Percentiles rank a stretch among this genome's conserved stretches.
These are phyloP conservation scores for Mycena crocata DNA, from an alignment of 768 basidiomycete species.

Conservation along the genomic window DNA sequence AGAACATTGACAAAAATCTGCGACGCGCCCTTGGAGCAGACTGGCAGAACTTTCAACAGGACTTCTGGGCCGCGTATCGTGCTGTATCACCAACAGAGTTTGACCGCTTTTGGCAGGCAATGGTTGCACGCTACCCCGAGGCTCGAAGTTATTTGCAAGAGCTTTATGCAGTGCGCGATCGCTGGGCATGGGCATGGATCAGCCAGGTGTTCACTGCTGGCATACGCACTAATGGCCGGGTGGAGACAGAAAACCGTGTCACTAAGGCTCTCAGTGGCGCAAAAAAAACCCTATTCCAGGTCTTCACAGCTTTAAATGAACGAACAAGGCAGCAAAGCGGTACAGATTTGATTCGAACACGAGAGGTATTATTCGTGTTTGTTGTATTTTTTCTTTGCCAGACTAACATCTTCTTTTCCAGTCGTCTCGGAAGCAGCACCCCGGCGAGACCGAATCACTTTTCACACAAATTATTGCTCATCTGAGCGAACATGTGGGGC, in stretches of 20 bases:
- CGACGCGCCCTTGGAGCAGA: conserved; percentile 31
- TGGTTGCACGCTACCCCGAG: conserved; percentile 29
- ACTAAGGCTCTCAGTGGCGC: conserved; percentile 41
- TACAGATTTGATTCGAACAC: conserved; percentile 22
- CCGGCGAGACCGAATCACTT: conserved; percentile 38
- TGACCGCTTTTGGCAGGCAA: conserved; percentile 34
- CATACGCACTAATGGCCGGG: conserved; percentile 46
- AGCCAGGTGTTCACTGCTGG: conserved; percentile 45
- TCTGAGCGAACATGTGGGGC: conserved; percentile 41
- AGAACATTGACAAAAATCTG: conserved; percentile 42
- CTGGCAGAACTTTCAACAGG: conserved; percentile 37
- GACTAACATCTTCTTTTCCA: conserved; percentile 17
- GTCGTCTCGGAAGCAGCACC: conserved; percentile 42
- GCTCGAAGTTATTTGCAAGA: conserved; percentile 41
- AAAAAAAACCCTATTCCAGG: conserved; percentile 37
- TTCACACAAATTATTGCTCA: conserved; percentile 40
- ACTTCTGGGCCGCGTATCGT: conserved; percentile 45
- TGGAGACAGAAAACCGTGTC: conserved; percentile 45
- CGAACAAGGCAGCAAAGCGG: conserved; percentile 35
- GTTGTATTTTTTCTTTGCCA: neutral
- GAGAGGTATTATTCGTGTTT: conserved; percentile 33
- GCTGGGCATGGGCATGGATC: conserved; percentile 51
- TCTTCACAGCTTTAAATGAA: conserved; percentile 41
- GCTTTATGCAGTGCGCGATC: conserved; percentile 41
- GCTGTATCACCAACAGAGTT: conserved; percentile 47